Evolutionary conservation across 140 eudicot species (phyloP), one percentile per base, ranked within the genome.

Genomic region (Oenanthe javanica): DNA sequence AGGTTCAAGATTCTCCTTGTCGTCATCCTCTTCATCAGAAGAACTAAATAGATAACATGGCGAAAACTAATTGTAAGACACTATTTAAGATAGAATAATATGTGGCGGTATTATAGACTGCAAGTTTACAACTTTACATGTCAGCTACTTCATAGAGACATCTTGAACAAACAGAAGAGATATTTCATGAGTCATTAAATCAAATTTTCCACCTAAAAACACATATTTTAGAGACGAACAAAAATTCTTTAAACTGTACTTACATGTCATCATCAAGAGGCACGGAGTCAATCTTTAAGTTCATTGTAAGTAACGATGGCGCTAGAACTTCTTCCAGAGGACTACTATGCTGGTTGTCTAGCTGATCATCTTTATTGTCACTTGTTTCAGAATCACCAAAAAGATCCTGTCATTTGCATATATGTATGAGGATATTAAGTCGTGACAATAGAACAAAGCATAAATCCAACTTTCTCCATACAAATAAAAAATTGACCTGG

Each of bases 221-320:
- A 36, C 47, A 38, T 8, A 9, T 19, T 42, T 19, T 75, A 46
- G 67, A 76, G 71, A 16, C 5, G 27, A 66, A 69, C 25, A 27
- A 25, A 67, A 45, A 31, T 25, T 49, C 11, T 25, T 57, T 57
- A 27, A 75, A 51, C 14, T 1, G 36, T 43, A 84, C 89, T 82
- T 82, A 92, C 98, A 86, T 83, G 57, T 92, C 98, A 85, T 91
- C 92, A 80, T 86, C 57, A 7, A 23, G 81, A 66, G 84, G 94
- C 45, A 81, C 98, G 79, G 97, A 92, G 88, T 94, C 97, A 82
- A 94, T 79, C 81, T 90, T 89, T 83, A 92, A 76, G 81, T 90
- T 86, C 94, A 92, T 83, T 27, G 96, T 77, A 63, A 86, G 90
- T 66, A 84, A 82, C 36, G 97, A 90, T 76, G 98, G 96, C 43